These are phyloP conservation scores for Avena atlantica DNA, from an alignment of 176 grass and related monocot species.

Conservation along the genomic window DNA sequence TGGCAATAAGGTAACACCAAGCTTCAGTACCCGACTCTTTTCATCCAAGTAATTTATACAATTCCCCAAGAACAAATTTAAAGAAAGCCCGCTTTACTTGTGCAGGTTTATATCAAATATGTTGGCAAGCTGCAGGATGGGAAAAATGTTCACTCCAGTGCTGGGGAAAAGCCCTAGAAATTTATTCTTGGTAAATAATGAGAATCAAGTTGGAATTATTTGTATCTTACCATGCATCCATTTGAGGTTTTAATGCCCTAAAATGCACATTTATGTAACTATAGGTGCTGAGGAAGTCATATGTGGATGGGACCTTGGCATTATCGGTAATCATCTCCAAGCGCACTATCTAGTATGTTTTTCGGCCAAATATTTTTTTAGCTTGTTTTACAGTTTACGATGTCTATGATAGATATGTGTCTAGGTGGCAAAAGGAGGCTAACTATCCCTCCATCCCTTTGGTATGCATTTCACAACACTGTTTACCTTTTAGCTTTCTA, in stretches of 20 bases:
- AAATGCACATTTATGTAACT: conserved; percentile 20
- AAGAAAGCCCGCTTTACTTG: neutral
- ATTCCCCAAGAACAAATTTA: neutral
- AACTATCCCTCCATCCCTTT: conserved; percentile 68
- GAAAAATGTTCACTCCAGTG: neutral
- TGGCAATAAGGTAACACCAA: conserved; percentile 50
- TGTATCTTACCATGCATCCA: neutral
- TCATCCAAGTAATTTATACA: neutral
- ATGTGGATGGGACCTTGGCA: conserved; percentile 81
- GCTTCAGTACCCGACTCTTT: neutral
- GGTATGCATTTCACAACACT: conserved; percentile 31
- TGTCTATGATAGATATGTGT: conserved; percentile 65
- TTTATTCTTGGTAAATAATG: conserved; percentile 74
- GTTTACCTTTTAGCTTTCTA: neutral
- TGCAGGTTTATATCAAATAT: conserved; percentile 44
- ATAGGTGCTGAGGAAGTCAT: conserved; percentile 84
- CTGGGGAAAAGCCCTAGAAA: neutral
- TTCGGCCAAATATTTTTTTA: neutral
- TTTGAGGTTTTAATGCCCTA: conserved; percentile 7
- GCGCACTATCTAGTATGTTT: neutral
- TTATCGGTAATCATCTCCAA: conserved; percentile 59
- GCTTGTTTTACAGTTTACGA: neutral
- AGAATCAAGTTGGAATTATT: neutral
- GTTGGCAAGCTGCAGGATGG: conserved; percentile 57
- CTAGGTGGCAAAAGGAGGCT: conserved; percentile 66